Evolutionary conservation across 140 eudicot species (phyloP).

Genomic region (Cichorium intybus): DNA sequence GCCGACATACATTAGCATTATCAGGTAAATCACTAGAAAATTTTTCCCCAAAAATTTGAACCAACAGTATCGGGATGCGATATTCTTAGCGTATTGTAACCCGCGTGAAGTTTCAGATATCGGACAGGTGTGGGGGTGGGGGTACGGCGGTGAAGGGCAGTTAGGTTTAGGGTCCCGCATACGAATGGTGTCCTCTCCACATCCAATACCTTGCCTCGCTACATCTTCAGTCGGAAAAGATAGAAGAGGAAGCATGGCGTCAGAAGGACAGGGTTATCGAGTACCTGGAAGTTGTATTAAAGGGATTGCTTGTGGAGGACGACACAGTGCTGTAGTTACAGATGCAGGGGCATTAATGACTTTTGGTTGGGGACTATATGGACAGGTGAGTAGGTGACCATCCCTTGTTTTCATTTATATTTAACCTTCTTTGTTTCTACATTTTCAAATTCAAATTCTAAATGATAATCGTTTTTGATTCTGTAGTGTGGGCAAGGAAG

Average conservation of each 20-base stretch:
- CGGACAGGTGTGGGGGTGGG: slow-evolving; percentile 99
- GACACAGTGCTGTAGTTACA: slow-evolving; percentile 94
- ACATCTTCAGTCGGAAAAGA: slow-evolving; percentile 60
- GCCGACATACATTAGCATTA: slow-evolving; percentile 86
- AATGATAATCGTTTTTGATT: slow-evolving; percentile 18
- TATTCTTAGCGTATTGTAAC: slow-evolving; percentile 24
- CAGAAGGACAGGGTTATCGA: slow-evolving; percentile 65
- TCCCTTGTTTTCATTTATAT: background rate
- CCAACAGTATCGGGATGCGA: too few relatives aligned
- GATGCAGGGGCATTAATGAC: slow-evolving; percentile 94
- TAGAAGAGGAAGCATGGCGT: slow-evolving; percentile 48
- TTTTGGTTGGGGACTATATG: slow-evolving; percentile 99
- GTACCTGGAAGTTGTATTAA: slow-evolving; percentile 83
- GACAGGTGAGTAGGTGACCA: slow-evolving; percentile 93
- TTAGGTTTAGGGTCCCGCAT: slow-evolving; percentile 89
- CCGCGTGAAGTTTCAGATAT: slow-evolving; percentile 62
- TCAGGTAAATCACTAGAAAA: slow-evolving; percentile 90
- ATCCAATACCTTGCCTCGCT: slow-evolving; percentile 88
- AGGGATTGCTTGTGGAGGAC: slow-evolving; percentile 96
- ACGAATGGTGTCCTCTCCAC: slow-evolving; percentile 98
- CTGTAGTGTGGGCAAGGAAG: slow-evolving; percentile 98
- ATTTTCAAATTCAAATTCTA: too few relatives aligned
- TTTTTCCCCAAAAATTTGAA: too few relatives aligned
- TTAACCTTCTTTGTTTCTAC: background rate
- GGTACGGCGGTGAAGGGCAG: slow-evolving; percentile 99